Base-by-base conservation (phyloP, 2,329 filamentous ascomycete genomes). In the Didymella arachidicola region DNA sequence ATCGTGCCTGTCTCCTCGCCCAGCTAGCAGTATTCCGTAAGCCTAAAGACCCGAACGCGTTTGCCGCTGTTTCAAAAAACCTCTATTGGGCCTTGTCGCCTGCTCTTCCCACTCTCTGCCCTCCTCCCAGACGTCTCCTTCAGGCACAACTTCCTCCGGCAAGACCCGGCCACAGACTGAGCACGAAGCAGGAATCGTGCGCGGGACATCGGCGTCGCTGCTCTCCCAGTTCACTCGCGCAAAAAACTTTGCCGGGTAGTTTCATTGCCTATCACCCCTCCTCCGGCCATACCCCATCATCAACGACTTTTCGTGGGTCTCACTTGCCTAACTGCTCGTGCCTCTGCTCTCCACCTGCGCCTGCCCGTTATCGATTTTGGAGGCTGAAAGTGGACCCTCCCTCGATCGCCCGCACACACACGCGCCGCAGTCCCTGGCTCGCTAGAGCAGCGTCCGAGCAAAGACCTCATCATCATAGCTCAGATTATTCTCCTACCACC, bases 361-460 rank as follows among this genome's bases (percentile, higher is more conserved):
- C 72, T 73, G 71, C 69, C 69, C 64, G 61, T 62, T 62, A 64
- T 72, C 72, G 71, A 67, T 65, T 72, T 53, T 53, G 50, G 73
- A 76, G 72, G 71, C 73, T 75, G 70, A 75, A 73, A 65, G 56
- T 73, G 72, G 72, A 70, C 68, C 72, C 46, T 66, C 61, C 69
- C 44, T 68, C 62, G 71, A 73, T 73, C 72, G 41, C 56, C 50
- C 50, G 50, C 56, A 54, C 55, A 49, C 56, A 50, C 50, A 46
- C 50, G 56, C 73, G 69, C 72, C 73, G 47, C 60, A 68, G 64
- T 68, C 69, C 72, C 72, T 74, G 66, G 70, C 72, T 57, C 68
- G 56, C 56, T 59, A 59, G 56, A 58, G 45, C 16, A 41, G 38
- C 45, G 56, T 49, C 56, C 56, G 56, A 59, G 56, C 56, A 59